Conservation (phyloP, 352 stramenopile species). For the Globisporangium lucens region DNA sequence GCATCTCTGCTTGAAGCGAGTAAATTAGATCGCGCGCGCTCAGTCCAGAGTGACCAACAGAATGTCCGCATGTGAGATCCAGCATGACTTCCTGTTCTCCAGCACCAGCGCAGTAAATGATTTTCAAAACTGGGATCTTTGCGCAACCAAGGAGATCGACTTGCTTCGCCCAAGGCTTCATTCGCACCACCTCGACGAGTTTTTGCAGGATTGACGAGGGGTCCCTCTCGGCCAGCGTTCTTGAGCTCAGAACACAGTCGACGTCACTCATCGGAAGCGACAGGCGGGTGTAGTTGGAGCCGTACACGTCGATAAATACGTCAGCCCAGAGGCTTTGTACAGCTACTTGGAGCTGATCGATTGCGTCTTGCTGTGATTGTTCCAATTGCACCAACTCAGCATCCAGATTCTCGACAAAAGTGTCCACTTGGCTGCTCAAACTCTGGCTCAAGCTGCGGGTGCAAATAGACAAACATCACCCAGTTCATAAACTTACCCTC, state of each 20-base stretch:
- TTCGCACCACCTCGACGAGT: constrained; percentile 80
- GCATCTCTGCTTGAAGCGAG: constrained; percentile 87
- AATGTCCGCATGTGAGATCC: constrained; percentile 95
- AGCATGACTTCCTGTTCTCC: constrained; percentile 62
- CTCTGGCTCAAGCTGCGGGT: constrained; percentile 15
- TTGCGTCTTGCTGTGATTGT: constrained; percentile 43
- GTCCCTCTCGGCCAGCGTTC: constrained; percentile 65
- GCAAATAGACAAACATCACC: too few relatives aligned
- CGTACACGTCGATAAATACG: constrained; percentile 93
- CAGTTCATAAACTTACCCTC: not conserved
- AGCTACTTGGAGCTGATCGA: constrained; percentile 39
- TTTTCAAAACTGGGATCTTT: constrained; percentile 96
- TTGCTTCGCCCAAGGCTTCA: constrained; percentile 68
- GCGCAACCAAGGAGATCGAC: constrained; percentile 94
- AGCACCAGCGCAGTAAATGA: constrained; percentile 42
- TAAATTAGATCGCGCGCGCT: constrained; percentile 91
- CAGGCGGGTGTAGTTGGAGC: constrained; percentile 95
- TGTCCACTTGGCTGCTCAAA: constrained; percentile 50
- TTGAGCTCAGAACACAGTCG: constrained; percentile 93
- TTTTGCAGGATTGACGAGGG: constrained; percentile 89
- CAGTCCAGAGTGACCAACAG: constrained; percentile 92
- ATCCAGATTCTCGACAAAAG: constrained; percentile 53
- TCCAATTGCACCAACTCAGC: constrained; percentile 33
- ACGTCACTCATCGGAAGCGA: constrained; percentile 95
- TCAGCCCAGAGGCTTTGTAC: constrained; percentile 81